These are phyloP conservation scores for Delonix regia DNA, from an alignment of 306 rosid species.

Conservation along the genomic window DNA sequence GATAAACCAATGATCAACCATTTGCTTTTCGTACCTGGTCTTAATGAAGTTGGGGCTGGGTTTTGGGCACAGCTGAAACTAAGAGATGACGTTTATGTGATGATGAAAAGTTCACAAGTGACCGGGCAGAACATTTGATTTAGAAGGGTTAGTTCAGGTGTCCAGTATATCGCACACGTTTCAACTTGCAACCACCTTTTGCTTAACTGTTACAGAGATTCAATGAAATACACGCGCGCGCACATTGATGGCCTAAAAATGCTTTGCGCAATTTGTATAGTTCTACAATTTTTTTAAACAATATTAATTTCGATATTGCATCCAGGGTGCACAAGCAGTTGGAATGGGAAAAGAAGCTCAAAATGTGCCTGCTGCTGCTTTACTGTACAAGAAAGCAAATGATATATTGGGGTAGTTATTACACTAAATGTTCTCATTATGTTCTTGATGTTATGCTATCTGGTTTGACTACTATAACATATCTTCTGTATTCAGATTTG, in stretches of 20 bases:
- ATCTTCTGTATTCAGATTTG: slow-evolving; percentile 63
- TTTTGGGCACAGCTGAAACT: background rate
- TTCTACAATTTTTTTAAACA: background rate
- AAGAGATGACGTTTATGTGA: background rate
- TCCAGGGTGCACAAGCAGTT: slow-evolving; percentile 95
- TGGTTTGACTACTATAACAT: background rate
- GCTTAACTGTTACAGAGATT: background rate
- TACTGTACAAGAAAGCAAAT: slow-evolving; percentile 77
- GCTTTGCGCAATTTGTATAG: background rate
- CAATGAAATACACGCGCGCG: no score
- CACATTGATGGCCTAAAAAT: background rate
- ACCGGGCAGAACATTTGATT: background rate
- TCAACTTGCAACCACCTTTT: background rate
- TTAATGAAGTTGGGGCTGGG: background rate
- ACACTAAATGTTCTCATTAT: background rate
- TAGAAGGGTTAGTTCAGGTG: background rate
- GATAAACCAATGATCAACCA: background rate
- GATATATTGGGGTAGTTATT: slow-evolving; percentile 72
- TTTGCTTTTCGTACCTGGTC: background rate
- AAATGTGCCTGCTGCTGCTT: slow-evolving; percentile 74
- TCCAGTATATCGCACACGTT: background rate
- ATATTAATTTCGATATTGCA: slow-evolving; percentile 13
- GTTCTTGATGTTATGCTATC: background rate
- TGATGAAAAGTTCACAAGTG: background rate
- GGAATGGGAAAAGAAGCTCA: slow-evolving; percentile 98